These are phyloP conservation scores for Salix suchowensis DNA, from an alignment of 345 rosid species.

Conservation along the genomic window DNA sequence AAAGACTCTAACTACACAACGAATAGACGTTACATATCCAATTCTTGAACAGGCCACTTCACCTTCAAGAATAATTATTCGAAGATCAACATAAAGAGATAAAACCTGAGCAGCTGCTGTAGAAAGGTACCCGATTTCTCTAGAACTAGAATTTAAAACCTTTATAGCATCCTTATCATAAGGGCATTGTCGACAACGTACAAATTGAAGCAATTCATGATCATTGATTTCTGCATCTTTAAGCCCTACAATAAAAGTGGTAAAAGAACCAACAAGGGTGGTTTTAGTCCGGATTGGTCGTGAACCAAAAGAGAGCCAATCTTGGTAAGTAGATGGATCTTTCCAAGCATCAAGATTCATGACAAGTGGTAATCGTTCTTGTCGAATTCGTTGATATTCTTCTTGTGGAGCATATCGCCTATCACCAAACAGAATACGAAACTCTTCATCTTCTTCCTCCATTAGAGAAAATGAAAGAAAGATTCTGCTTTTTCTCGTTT, in stretches of 20 bases:
- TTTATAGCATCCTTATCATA: constrained; percentile 60
- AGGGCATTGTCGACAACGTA: constrained; percentile 61
- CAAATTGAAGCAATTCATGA: constrained; percentile 71
- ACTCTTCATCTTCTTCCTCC: no score
- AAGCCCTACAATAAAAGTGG: constrained; percentile 65
- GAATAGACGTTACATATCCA: constrained; percentile 37
- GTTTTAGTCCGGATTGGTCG: constrained; percentile 29
- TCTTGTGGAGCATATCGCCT: no score
- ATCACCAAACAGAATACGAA: no score
- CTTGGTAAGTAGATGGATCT: constrained; percentile 1
- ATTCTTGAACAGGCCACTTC: constrained; percentile 57
- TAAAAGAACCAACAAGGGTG: constrained; percentile 58
- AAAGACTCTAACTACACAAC: constrained; percentile 62
- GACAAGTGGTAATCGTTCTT: no score
- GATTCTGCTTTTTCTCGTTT: no score
- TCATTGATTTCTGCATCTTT: constrained; percentile 33
- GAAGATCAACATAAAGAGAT: constrained; percentile 54
- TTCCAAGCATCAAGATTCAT: no score
- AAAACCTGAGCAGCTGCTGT: constrained; percentile 60
- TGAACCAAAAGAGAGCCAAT: constrained; percentile 15
- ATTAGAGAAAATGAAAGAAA: no score
- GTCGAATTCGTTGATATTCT: no score
- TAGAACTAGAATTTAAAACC: constrained; percentile 58
- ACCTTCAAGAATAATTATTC: constrained; percentile 51
- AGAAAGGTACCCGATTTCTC: constrained; percentile 76